Percentiles rank a stretch among this genome's conserved stretches.
Evolutionary conservation across 441 rosid genomes (phyloP).

Genomic region (Populus hybrid): DNA sequence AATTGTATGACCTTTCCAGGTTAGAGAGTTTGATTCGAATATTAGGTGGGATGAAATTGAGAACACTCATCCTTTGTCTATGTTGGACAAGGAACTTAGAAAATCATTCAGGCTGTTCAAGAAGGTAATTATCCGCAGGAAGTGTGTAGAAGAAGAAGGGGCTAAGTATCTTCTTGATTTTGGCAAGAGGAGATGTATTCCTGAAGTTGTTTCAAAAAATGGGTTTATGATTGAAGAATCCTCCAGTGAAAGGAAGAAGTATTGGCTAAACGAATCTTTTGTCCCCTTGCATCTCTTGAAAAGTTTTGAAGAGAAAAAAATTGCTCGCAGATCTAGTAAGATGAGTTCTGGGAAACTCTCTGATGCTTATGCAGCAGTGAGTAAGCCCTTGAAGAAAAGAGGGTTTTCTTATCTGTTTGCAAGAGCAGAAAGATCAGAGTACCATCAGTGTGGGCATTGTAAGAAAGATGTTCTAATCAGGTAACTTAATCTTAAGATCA

Average conservation of each 20-base stretch:
- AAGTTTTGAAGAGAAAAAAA: slow-evolving; percentile 89
- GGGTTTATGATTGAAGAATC: slow-evolving; percentile 78
- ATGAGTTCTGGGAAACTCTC: slow-evolving; percentile 41
- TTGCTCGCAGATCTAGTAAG: slow-evolving; percentile 56
- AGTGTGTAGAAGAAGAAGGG: slow-evolving; percentile 53
- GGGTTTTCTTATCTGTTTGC: slow-evolving; percentile 78
- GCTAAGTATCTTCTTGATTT: slow-evolving; percentile 93
- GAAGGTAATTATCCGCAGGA: slow-evolving; percentile 82
- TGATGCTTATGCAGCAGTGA: slow-evolving; percentile 33
- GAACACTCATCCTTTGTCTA: slow-evolving; percentile 53
- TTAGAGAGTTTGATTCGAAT: slow-evolving; percentile 73
- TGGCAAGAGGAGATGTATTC: slow-evolving; percentile 90
- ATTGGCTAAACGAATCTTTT: slow-evolving; percentile 75
- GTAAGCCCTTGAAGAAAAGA: slow-evolving; percentile 39
- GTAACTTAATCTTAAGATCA: slow-evolving; percentile 27
- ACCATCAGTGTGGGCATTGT: slow-evolving; percentile 70
- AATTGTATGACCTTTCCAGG: slow-evolving; percentile 43
- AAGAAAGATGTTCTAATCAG: slow-evolving; percentile 70
- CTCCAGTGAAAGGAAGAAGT: slow-evolving; percentile 83
- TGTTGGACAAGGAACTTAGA: slow-evolving; percentile 66
- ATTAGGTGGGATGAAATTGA: slow-evolving; percentile 90
- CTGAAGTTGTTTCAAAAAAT: slow-evolving; percentile 62
- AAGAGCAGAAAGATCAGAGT: slow-evolving; percentile 71
- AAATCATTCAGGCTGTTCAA: slow-evolving; percentile 80
- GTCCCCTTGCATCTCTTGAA: slow-evolving; percentile 93